Conservation (phyloP, 1,139 yeast genomes). For the Sugiyamaella japonica region DNA sequence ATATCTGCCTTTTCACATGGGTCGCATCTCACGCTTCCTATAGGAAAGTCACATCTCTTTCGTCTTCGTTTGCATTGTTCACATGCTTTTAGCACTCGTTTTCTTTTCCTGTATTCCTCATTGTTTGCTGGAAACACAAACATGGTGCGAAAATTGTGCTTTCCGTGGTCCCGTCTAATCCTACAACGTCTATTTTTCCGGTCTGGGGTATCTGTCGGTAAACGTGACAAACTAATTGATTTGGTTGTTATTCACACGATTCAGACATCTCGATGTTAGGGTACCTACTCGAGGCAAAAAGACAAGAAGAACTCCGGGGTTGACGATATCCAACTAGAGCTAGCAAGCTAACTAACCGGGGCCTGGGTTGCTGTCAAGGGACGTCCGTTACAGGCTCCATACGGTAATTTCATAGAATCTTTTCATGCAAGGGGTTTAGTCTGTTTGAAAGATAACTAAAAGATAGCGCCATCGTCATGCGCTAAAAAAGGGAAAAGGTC, state of each 20-base stretch:
- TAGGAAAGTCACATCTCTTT: slow-evolving; percentile 38
- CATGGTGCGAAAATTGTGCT: slow-evolving; percentile 36
- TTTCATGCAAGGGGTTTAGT: not conserved
- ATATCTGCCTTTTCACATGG: slow-evolving; percentile 39
- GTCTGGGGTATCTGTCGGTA: not conserved
- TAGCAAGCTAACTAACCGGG: too few species aligned
- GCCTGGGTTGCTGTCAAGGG: too few species aligned
- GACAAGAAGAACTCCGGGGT: too few species aligned
- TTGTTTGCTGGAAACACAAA: slow-evolving; percentile 62
- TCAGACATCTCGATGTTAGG: too few species aligned
- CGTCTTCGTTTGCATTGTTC: slow-evolving; percentile 50
- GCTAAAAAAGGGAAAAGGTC: not conserved
- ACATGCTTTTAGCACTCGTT: slow-evolving; percentile 56
- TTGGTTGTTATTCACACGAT: not conserved
- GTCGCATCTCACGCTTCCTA: slow-evolving; percentile 35
- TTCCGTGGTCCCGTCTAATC: not conserved
- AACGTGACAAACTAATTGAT: not conserved
- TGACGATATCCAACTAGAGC: too few species aligned
- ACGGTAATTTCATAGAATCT: too few species aligned
- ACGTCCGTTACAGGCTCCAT: too few species aligned
- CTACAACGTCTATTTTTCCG: not conserved
- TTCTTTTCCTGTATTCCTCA: slow-evolving; percentile 53
- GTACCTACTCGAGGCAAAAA: too few species aligned
- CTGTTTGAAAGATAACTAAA: too few species aligned
- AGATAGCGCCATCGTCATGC: too few species aligned